Evolutionary conservation across 164 flowering plant genomes (phyloP).

Genomic region (Vitis rotundifolia): DNA sequence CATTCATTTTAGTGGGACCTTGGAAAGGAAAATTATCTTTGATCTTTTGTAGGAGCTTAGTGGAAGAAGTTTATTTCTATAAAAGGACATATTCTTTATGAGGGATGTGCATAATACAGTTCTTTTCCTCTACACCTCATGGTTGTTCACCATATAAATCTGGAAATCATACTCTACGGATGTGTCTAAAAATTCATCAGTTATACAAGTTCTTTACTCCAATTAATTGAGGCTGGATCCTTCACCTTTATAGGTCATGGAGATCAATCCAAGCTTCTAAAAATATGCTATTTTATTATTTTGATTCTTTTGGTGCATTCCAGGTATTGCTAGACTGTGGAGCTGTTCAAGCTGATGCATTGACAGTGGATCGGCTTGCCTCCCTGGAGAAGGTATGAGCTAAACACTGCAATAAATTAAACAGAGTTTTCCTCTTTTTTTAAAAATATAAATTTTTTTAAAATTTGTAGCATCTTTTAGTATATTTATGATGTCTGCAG

Average conservation of each 20-base stretch:
- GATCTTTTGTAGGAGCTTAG: too few species aligned
- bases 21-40: too few species aligned
- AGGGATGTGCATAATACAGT: too few species aligned
- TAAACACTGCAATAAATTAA: too few species aligned
- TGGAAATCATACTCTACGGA: background rate
- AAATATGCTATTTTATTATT: background rate
- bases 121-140: background rate
- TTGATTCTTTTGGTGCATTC: background rate
- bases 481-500: background rate
- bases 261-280: too few species aligned
- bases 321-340: conserved; percentile 96
- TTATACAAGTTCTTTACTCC: background rate
- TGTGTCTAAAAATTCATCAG: background rate
- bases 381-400: conserved; percentile 82
- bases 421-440: background rate
- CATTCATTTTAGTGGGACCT: too few species aligned
- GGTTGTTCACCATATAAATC: background rate
- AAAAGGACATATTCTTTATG: too few species aligned
- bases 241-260: too few species aligned
- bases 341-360: conserved; percentile 98
- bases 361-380: conserved; percentile 97
- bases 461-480: background rate
- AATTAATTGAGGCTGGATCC: background rate
- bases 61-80: too few species aligned
- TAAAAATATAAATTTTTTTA: background rate